Evolutionary conservation across 305 asterid species (phyloP).

Genomic region (Solanum hybrid): DNA sequence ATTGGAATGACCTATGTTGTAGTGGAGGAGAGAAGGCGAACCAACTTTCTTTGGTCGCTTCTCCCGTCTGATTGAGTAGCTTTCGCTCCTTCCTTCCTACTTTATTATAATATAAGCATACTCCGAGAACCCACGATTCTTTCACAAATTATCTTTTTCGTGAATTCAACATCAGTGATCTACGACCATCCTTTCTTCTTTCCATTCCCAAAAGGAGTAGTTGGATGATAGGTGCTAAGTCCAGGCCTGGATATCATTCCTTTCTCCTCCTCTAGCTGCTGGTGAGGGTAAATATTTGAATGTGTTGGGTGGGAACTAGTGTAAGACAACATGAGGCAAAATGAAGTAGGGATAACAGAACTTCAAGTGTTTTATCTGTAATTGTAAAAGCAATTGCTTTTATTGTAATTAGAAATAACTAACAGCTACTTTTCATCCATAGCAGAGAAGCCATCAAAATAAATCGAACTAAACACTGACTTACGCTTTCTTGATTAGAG

Average conservation of each 20-base stretch:
- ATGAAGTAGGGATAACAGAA: neutral
- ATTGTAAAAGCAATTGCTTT: neutral
- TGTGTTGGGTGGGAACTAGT: neutral
- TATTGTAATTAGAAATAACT: neutral
- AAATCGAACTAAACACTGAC: neutral
- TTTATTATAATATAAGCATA: neutral
- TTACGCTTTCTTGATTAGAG: neutral
- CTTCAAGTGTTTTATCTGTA: neutral
- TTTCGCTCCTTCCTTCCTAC: neutral
- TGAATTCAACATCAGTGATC: neutral
- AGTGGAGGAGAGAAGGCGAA: neutral
- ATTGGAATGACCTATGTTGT: neutral
- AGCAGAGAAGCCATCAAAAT: neutral
- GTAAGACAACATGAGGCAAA: neutral
- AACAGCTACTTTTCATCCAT: neutral
- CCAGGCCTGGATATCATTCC: neutral
- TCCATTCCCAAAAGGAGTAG: neutral
- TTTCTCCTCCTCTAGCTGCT: neutral
- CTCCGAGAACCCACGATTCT: neutral
- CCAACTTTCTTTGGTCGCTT: neutral
- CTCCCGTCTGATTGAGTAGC: neutral
- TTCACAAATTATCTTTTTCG: neutral
- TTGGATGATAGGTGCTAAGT: neutral
- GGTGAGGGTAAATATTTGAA: neutral
- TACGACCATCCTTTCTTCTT: neutral